These are phyloP conservation scores for Trichoderma semiorbis DNA, from an alignment of 2,329 filamentous ascomycete genomes.

Conservation along the genomic window DNA sequence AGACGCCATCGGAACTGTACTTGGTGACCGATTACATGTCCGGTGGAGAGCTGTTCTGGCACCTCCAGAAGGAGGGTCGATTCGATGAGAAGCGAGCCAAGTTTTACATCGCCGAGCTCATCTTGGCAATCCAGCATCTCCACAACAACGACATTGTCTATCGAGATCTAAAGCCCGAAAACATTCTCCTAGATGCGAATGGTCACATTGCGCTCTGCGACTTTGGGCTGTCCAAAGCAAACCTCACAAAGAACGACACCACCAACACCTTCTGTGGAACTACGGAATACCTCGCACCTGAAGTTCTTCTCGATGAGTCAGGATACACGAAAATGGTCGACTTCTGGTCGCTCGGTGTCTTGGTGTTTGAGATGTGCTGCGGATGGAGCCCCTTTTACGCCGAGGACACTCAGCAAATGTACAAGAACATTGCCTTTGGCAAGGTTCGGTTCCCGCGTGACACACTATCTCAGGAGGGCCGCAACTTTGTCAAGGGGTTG, in stretches of 20 bases:
- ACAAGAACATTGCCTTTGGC: slow-evolving; percentile 99
- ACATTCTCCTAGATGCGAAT: slow-evolving; percentile 93
- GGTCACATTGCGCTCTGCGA: slow-evolving; percentile 97
- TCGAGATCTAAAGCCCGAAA: slow-evolving; percentile 94
- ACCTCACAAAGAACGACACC: slow-evolving; percentile 93
- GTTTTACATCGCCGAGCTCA: slow-evolving; percentile 98
- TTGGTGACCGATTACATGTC: slow-evolving; percentile 99
- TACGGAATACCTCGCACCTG: slow-evolving; percentile 93
- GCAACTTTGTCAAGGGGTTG: slow-evolving; percentile 96
- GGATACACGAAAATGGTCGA: slow-evolving; percentile 99
- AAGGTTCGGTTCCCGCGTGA: slow-evolving; percentile 96
- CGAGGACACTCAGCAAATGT: slow-evolving; percentile 99
- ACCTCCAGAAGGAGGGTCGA: slow-evolving; percentile 92
- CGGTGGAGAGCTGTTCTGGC: slow-evolving; percentile 96
- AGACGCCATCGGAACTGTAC: slow-evolving; percentile 93
- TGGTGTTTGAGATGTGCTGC: slow-evolving; percentile 99
- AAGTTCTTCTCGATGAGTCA: slow-evolving; percentile 91
- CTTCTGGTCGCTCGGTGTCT: slow-evolving; percentile 95
- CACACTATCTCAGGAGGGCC: slow-evolving; percentile 87
- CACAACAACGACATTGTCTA: slow-evolving; percentile 98
- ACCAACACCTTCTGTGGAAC: slow-evolving; percentile 99
- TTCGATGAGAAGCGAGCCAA: slow-evolving; percentile 94
- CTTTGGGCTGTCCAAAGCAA: slow-evolving; percentile 96
- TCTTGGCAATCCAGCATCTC: slow-evolving; percentile 88
- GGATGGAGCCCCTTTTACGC: slow-evolving; percentile 99